Evolutionary conservation across 768 basidiomycete genomes (phyloP).

Genomic region (Roridomyces roridus): DNA sequence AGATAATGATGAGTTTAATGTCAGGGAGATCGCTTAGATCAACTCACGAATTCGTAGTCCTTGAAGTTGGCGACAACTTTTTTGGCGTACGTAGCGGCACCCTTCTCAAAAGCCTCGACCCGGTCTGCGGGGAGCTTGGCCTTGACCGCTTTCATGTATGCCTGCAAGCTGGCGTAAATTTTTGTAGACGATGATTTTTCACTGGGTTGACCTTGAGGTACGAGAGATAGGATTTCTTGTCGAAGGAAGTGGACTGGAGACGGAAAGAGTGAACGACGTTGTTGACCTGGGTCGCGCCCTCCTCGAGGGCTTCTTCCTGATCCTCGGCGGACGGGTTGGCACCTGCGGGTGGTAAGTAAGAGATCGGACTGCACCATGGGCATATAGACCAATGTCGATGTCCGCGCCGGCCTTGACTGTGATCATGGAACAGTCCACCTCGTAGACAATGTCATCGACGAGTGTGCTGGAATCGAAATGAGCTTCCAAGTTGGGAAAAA

Average conservation of each 20-base stretch:
- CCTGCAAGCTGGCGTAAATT: constrained; percentile 45
- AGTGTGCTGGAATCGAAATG: constrained; percentile 59
- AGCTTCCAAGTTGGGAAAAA: not conserved
- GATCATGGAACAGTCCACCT: constrained; percentile 83
- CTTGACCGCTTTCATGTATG: constrained; percentile 95
- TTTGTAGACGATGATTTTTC: not conserved
- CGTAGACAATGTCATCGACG: constrained; percentile 81
- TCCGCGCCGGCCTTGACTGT: constrained; percentile 72
- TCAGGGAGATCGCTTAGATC: not conserved
- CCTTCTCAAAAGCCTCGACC: constrained; percentile 82
- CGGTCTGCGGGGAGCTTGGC: constrained; percentile 62
- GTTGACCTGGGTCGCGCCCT: constrained; percentile 80
- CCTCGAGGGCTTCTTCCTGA: constrained; percentile 78
- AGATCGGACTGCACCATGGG: not conserved
- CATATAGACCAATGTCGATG: constrained; percentile 81
- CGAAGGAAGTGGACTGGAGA: constrained; percentile 79
- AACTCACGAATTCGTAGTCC: constrained; percentile 88
- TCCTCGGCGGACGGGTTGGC: constrained; percentile 96
- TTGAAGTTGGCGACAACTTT: constrained; percentile 91
- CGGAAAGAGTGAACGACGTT: constrained; percentile 93
- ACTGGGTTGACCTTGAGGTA: constrained; percentile 75
- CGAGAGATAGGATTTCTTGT: constrained; percentile 86
- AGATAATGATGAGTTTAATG: not conserved
- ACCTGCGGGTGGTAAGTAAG: constrained; percentile 50
- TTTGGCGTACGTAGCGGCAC: constrained; percentile 79